phyloP scores from a whole-genome alignment of 805 yeast species.

The Myxozyma neglecta region DNA sequence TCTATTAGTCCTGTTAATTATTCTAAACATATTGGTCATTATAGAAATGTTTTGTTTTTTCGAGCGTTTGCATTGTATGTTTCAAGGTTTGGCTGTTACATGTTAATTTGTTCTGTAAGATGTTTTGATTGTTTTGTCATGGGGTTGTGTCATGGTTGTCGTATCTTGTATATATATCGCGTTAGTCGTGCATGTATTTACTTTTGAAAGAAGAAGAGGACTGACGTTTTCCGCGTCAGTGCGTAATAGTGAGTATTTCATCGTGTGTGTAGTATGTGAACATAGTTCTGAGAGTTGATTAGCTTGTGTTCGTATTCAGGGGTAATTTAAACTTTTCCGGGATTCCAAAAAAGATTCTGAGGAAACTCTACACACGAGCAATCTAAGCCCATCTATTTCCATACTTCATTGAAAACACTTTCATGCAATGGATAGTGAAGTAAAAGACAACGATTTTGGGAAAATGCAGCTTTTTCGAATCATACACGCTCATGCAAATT shows the following conservation, averaged over 20 bases:
- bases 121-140: background rate
- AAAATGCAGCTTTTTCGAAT: slow-evolving; percentile 2
- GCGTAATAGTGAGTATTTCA: background rate
- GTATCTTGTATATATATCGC: background rate
- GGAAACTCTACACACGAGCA: background rate
- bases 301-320: background rate
- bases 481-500: background rate
- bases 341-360: background rate
- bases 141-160: background rate
- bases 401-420: background rate
- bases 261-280: background rate
- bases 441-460: background rate
- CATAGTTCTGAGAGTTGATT: no score
- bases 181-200: background rate
- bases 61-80: no score
- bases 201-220: no score
- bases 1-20: no score
- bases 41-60: no score
- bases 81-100: no score
- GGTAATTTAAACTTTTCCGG: background rate
- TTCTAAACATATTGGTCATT: no score
- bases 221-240: background rate
- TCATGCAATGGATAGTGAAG: slow-evolving; percentile 1
- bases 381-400: background rate
- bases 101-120: no score